Base-by-base conservation (phyloP, 2,329 filamentous ascomycete species). In the Beauveria sp. region DNA sequence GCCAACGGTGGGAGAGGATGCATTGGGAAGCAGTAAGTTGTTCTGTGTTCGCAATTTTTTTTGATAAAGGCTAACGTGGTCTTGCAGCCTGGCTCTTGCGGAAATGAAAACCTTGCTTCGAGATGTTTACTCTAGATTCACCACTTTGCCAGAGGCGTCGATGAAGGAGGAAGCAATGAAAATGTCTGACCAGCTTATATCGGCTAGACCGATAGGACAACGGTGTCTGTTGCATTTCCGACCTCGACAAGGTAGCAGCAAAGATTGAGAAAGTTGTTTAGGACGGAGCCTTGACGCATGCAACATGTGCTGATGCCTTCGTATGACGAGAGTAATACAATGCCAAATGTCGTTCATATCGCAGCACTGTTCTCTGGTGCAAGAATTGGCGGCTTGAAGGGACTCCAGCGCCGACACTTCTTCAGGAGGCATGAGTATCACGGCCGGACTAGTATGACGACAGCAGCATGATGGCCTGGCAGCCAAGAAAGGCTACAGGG, bases 101-200 rank as follows among this genome's bases (percentile, higher is more conserved):
- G 87, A 89, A 72, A 89, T 90, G 86, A 89, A 87, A 72, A 80
- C 79, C 1, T 69, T 89, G 24, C 75, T 89, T 12, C 76, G 77
- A n/a, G 83, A 83, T 58, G 77, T 89, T 1, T 90, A 89, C 70
- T 81, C 80, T 3, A 73, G 72, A 16, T 88, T 81, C 62, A 76
- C 72, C 28, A 89, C 87, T 0, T 71, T 80, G 8, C 79, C 83
- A 0, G 83, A 87, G 38, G 63, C 69, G 9, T 76, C 75, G 16
- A 86, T 84, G 79, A 82, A 78, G 66, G 73, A 73, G 6, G 79
- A 77, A 34, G 79, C 78, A 26, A 89, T 89, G 87, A 76, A 77
- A 40, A 84, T 88, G 77, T 80, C 83, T 24, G 86, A 89, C 67
- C 86, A 88, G 69, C 76, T 89, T 38, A 88, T 89, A 61, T 88